Evolutionary conservation across 192 early-diverging fungal species (phyloP), one percentile per base, ranked within the genome.

Genomic region (Coemansia sp.): DNA sequence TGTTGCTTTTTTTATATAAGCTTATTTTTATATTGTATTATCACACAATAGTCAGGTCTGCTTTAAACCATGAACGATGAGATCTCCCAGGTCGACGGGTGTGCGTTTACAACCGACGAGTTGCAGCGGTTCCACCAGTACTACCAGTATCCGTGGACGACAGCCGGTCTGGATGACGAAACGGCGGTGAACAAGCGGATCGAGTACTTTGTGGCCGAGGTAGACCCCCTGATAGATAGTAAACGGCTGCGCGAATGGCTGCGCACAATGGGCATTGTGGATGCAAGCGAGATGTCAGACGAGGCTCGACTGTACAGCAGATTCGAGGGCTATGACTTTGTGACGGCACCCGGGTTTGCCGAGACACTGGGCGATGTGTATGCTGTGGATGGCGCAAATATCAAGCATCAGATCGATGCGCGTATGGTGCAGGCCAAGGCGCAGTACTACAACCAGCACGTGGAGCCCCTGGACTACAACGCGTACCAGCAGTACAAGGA

Each of bases 91-190:
- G 78, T 81, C 16, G 70, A 81, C 1, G 79, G 79, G 38, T 81
- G 79, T 25, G 43, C 22, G 16, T 81, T 81, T 45, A 70, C 67
- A 5, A 72, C 79, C 10, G 70, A 69, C 32, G 79, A 81, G 68
- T 74, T 81, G n/a, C 74, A 76, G 67, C 79, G 44, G 64, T 81
- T 76, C 68, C 79, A 81, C 51, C 10, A 45, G 10, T 81, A 70
- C 67, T 81, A 70, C 70, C 69, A 68, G 68, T 66, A 63, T 63
- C 42, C 65, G 14, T 81, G 73, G 73, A 14, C 46, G 2, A 43
- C 65, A 2, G 44, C 40, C 2, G 61, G 62, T 7, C 44, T 72
- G 32, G 66, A 25, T 22, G 11, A 37, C 14, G n/a, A 42, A 32
- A 42, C 63, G 1, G 25, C 65, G 2, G 58, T 72, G 10, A 64